These are phyloP conservation scores for Mucor indicus DNA, from an alignment of 371 early-diverging fungal species.

Conservation along the genomic window DNA sequence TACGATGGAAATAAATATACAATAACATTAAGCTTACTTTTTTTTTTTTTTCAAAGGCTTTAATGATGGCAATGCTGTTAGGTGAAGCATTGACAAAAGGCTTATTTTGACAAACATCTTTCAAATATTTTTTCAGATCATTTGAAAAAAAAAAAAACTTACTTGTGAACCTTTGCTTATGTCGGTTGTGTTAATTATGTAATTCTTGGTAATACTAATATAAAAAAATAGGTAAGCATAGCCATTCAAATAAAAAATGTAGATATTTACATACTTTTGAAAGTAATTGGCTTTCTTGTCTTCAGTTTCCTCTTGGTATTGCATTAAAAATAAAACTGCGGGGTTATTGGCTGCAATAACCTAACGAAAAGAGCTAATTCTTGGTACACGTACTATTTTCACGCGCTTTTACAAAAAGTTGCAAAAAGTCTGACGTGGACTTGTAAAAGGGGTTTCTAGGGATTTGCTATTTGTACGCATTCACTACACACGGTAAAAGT, in stretches of 20 bases:
- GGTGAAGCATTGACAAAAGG: neutral
- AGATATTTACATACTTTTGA: conserved; percentile 7
- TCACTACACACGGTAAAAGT: no score
- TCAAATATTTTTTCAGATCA: conserved; percentile 9
- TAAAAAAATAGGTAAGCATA: conserved; percentile 7
- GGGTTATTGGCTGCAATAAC: conserved; percentile 1
- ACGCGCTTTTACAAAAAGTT: no score
- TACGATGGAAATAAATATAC: conserved; percentile 9
- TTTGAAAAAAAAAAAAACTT: no score
- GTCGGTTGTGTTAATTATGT: conserved; percentile 8
- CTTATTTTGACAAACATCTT: conserved; percentile 2
- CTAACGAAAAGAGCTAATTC: conserved; percentile 5
- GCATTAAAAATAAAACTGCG: conserved; percentile 2
- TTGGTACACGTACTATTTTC: no score
- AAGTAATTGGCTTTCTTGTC: conserved; percentile 9
- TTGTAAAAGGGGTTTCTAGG: no score
- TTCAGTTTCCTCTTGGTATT: conserved; percentile 1
- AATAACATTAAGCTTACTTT: conserved; percentile 11
- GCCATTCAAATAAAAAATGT: conserved; percentile 4
- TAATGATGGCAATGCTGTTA: neutral
- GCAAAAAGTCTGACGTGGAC: no score
- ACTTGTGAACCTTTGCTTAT: conserved; percentile 8
- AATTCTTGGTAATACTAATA: conserved; percentile 11
- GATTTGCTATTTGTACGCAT: no score
- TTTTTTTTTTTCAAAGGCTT: conserved; percentile 8